Base-by-base conservation (phyloP, 169 alveolate species). In the Plasmodium malariae region DNA sequence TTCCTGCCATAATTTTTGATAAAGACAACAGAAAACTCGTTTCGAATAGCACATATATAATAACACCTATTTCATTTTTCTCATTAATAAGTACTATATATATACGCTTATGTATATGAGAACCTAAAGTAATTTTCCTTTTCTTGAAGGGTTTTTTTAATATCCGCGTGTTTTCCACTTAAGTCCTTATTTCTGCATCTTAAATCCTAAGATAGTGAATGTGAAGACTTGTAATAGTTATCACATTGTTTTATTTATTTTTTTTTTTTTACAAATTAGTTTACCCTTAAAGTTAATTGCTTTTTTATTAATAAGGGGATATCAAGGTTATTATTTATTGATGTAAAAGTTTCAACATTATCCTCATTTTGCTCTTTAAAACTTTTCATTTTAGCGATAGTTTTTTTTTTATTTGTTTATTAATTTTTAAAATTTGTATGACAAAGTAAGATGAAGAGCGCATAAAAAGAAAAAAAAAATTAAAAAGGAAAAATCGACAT, bases 301-400 rank as follows among this genome's bases (percentile, higher is more conserved):
- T 83, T 83, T 49, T 83, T 65, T 67, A 49, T 83, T 70, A 83
- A 49, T 67, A 83, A 51, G 6, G 91, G 91, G 19, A 83, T 83
- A 17, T 83, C 91, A n/a, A 83, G 83, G 40, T 67, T 83, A 48
- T 83, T 67, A 83, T 40, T 67, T n/a, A 83, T 67, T 17, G 74
- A 40, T 40, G 80, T 28, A 43, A 85, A 83, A 17, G 45, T 83
- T 68, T 83, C 72, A 34, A 68, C n/a, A 45, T 65, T 57, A 28
- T 83, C 73, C 17, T 55, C 70, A 54, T 43, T 49, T 49, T 65
- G 45, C 5, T 67, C 74, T 30, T 49, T 67, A 49, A 26, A 0
- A 43, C 51, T 83, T 65, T 83, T 36, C 91, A 83, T 83, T 83
- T 67, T 54, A n/a, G n/a, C n/a, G n/a, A n/a, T n/a, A 3, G 37